Evolutionary conservation across 1,284 basidiomycete genomes (phyloP), one percentile per base, ranked within the genome.

Genomic region (Ustilago cynodontis): DNA sequence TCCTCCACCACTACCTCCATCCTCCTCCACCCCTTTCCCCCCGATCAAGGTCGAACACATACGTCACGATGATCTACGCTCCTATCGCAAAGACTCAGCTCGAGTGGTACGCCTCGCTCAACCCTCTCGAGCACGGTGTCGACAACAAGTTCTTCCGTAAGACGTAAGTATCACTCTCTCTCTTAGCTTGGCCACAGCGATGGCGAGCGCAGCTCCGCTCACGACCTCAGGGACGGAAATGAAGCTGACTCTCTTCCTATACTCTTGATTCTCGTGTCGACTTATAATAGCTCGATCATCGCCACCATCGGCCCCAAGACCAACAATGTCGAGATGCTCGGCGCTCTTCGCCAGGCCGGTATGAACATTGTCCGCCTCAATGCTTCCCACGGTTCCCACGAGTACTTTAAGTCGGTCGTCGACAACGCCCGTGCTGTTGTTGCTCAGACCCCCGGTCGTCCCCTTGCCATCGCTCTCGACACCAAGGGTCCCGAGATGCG

Each of bases 401-500:
- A 79, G 28, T 85, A 86, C 79, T 86, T 86, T 69, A 66, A 81
- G 73, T 78, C 77, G 61, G 83, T 85, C 58, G 78, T 86, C 47
- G 82, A 86, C 65, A 86, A 86, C 59, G 76, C 77, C 31, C 83
- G 81, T 51, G 71, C 79, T 28, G 81, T 79, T 29, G 83, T 82
- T 39, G 69, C 72, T 39, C 76, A 78, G 59, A 69, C 77, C 26
- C 79, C 79, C 13, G 94, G 94, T 61, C 93, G 97, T 63, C 95
- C 97, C 26, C 90, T 99, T 56, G 97, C 97, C 61, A 98, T 99
- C 85, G 97, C 97, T 82, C 90, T 99, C 61, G 97, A 99, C 88
- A 99, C 97, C 79, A 99, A 99, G 93, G 97, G 97, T 60, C 97
- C 97, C 43, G 97, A 99, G 88, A 99, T 99, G 89, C 92, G 97